Conservation (phyloP, 169 alveolate genomes). For the Cryptosporidium sp. region DNA sequence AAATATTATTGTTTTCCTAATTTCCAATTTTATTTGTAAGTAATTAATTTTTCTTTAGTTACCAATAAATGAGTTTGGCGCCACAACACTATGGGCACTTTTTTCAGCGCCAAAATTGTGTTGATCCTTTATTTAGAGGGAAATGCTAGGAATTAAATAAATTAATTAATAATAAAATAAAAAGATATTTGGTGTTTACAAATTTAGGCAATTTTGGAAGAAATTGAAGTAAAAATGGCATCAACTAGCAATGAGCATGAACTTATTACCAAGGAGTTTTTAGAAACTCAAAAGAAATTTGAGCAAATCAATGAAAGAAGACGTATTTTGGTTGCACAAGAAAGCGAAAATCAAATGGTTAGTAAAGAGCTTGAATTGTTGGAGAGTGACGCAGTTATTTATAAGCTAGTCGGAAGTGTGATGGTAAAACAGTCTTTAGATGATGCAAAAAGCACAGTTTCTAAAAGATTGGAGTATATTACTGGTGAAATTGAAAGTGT, state of each 20-base stretch:
- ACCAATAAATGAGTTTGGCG: neutral
- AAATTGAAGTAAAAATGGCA: neutral
- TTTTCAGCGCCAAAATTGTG: conserved; percentile 10
- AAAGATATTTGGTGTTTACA: neutral
- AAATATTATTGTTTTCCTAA: conserved; percentile 1
- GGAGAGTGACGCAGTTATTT: conserved; percentile 68
- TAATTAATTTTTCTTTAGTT: neutral
- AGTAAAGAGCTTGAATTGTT: conserved; percentile 45
- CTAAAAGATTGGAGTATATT: conserved; percentile 69
- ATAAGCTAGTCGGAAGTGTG: conserved; percentile 44
- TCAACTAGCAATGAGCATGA: conserved; percentile 22
- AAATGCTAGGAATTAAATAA: neutral
- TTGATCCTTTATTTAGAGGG: conserved; percentile 1
- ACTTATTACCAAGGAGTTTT: conserved; percentile 47
- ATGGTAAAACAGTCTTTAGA: conserved; percentile 71
- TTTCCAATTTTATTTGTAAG: conserved; percentile 2
- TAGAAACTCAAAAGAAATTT: conserved; percentile 51
- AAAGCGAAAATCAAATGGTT: conserved; percentile 71
- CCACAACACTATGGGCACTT: neutral
- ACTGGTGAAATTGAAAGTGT: conserved; percentile 50
- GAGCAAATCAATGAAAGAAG: conserved; percentile 62
- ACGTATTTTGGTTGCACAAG: conserved; percentile 59
- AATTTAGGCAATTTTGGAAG: neutral
- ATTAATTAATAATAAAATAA: neutral
- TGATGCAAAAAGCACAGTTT: conserved; percentile 57